These are phyloP conservation scores for Firmiana major DNA, from an alignment of 345 rosid species.

Conservation along the genomic window DNA sequence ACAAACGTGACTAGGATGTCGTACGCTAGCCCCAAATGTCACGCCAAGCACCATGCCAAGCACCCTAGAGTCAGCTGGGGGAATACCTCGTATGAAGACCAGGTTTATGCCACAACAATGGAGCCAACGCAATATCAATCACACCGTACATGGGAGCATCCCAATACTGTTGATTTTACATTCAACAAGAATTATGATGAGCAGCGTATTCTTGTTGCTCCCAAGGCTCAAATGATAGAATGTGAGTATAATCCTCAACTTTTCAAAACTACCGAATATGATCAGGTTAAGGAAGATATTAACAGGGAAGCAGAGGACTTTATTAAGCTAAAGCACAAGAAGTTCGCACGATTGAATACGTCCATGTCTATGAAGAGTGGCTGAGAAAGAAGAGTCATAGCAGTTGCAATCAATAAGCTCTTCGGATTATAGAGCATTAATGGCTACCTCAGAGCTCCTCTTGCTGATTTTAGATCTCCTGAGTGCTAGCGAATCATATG, in stretches of 20 bases:
- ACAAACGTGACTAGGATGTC: conserved; percentile 13
- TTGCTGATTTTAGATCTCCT: not conserved
- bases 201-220: not conserved
- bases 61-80: conserved; percentile 8
- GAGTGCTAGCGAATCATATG: not conserved
- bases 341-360: conserved; percentile 34
- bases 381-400: not conserved
- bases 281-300: conserved; percentile 27
- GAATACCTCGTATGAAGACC: conserved; percentile 10
- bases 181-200: conserved; percentile 1
- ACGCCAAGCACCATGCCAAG: not conserved
- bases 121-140: not conserved
- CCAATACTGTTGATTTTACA: not conserved
- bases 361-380: conserved; percentile 11
- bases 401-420: not conserved
- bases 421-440: not conserved
- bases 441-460: not conserved
- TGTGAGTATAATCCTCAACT: not conserved
- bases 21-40: not conserved
- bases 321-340: conserved; percentile 51
- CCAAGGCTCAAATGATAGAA: conserved; percentile 11
- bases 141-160: not conserved
- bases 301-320: conserved; percentile 63
- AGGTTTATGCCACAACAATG: not conserved
- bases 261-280: not conserved